Base-by-base conservation (phyloP, 441 rosid species). In the Eutrema salsugineum region DNA sequence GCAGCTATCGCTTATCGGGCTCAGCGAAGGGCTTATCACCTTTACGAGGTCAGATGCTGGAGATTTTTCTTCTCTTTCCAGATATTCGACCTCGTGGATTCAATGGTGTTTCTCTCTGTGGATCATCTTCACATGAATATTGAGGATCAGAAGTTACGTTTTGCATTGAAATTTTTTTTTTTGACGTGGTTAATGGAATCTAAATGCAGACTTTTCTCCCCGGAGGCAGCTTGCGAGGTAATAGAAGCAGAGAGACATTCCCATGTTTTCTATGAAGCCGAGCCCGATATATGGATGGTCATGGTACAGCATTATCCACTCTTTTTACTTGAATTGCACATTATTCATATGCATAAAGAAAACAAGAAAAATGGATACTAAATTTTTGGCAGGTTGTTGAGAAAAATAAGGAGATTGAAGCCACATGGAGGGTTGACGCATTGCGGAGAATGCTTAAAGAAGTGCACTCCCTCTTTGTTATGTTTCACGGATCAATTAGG, bases 251-350 rank as follows among this genome's bases (percentile, higher is more conserved):
- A 96, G 77, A 84, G 82, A 77, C 98, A 93, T 70, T 87, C 97
- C 53, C 99, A 90, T 82, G 88, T 96, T 42, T 93, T 93, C 81
- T 83, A 82, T n/a, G 98, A 96, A 82, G 88, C 98, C 16, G 99
- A 96, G 80, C 82, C 91, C 0, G 98, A 96, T 76, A 87, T 96
- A 49, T 91, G 99, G 99, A 89, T 93, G 96, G 97, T 96, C 62
- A 88, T 96, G 97, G 97, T 96, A 79, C 38, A 81, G 0, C 22
- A 12, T 69, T 55, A 10, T 32, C 71, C 15, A 28, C 32, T 39
- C 51, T 11, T 19, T 73, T 12, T 7, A 38, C 58, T 55, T 63
- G 54, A 20, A 5, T 53, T 11, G 0, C 65, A 20, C 55, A 1
- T 16, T 9, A 5, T 46, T 15, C 43, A 54, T 24, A 38, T 68